Evolutionary conservation across 2,329 filamentous ascomycete species (phyloP), one percentile per base, ranked within the genome.

Genomic region (Plenodomus tracheiphilus): DNA sequence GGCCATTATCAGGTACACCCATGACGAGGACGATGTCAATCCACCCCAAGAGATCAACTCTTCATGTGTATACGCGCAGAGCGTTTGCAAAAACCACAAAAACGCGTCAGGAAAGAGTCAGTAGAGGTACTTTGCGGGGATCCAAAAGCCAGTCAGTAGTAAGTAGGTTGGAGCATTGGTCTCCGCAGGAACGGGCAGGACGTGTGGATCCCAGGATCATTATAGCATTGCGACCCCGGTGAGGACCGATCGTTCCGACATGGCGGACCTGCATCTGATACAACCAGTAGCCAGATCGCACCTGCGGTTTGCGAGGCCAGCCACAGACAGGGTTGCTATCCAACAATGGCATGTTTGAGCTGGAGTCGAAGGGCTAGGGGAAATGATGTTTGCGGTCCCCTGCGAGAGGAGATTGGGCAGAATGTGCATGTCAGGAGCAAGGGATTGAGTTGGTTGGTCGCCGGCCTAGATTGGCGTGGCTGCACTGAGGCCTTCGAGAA

Each of bases 1-100:
- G 35, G 16, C 35, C 35, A 19, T 37, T 37, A 37, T 37, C 35
- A 20, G 47, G 47, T 17, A 51, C 41, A 22, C 38, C 36, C 51
- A 54, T 54, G 39, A n/a, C 15, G 28, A 32, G 28, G 28, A 15
- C 13, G 8, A 8, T 32, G 28, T 32, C 28, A 32, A 11, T 32
- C 28, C 28, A 32, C 28, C 28, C 11, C 11, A n/a, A 8, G 28
- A 32, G 7, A 11, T 32, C 11, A 15, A 32, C 9, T 32, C 28
- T 32, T 32, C 28, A 32, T 32, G 28, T 15, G 28, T 25, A 32
- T 32, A 10, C 11, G 11, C 11, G 28, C 28, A 32, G 28, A 11
- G 28, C 15, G 8, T 15, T 11, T 15, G 9, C 9, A 32, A 32
- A 10, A 32, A 11, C 28, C 9, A 32, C 4, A 8, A n/a, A 4